A percentile compares a stretch with the other conserved stretches of the same genome.
Conservation (phyloP, 805 yeast species). For the Candida ficus region DNA sequence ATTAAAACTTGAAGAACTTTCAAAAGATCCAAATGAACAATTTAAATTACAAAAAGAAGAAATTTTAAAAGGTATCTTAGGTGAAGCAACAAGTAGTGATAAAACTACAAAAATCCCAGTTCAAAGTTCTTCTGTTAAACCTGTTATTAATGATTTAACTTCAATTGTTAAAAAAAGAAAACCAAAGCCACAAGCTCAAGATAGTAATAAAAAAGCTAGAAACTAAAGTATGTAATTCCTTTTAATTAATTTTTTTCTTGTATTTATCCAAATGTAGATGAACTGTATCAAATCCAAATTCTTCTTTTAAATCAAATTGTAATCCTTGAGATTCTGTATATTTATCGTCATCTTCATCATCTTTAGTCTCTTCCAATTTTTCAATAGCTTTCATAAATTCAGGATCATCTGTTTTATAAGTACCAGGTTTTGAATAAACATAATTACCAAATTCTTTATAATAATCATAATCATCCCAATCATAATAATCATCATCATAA, state of each 20-base stretch:
- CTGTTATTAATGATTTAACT: conserved; percentile 54
- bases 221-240: conserved; percentile 2
- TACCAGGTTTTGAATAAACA: conserved; percentile 7
- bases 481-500: conserved; percentile 10
- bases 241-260: background rate
- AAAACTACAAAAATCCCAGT: conserved; percentile 21
- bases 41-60: conserved; percentile 45
- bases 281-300: conserved; percentile 21
- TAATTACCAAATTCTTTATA: conserved; percentile 16
- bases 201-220: conserved; percentile 15
- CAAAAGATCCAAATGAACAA: conserved; percentile 45
- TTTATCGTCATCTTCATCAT: conserved; percentile 1
- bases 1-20: conserved; percentile 50
- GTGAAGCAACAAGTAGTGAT: conserved; percentile 32
- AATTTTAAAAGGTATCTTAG: conserved; percentile 52
- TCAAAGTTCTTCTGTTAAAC: conserved; percentile 16
- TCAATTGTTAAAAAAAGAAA: conserved; percentile 56
- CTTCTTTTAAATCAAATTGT: conserved; percentile 16
- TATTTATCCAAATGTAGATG: conserved; percentile 6
- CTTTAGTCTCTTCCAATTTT: background rate
- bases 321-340: conserved; percentile 4
- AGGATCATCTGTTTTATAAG: conserved; percentile 4
- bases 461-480: conserved; percentile 18
- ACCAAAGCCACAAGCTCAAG: conserved; percentile 12
- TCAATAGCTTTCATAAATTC: conserved; percentile 6